Conservation (phyloP, 495 filamentous ascomycete species). For the Achaetomiella virescens region DNA sequence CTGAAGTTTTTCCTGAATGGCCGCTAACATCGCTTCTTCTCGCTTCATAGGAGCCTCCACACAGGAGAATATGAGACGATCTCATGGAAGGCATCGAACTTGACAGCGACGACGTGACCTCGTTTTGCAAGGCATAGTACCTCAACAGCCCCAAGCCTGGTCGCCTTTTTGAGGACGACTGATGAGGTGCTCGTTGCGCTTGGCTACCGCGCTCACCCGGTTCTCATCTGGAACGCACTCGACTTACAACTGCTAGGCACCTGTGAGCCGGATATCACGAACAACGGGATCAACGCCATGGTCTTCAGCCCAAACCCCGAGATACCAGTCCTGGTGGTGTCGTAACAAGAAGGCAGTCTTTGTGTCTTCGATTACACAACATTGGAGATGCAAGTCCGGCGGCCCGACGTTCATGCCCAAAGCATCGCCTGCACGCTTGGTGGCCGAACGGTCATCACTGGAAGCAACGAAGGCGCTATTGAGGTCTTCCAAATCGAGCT, state of each 20-base stretch:
- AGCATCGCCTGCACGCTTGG: slow-evolving; percentile 25
- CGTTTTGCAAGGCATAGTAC: not conserved
- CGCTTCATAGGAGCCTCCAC: slow-evolving; percentile 3
- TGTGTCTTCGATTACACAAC: slow-evolving; percentile 22
- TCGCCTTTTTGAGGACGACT: slow-evolving; percentile 7
- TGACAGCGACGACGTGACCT: not conserved
- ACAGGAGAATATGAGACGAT: slow-evolving; percentile 8
- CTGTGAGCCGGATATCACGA: not conserved
- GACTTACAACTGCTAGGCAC: slow-evolving; percentile 8
- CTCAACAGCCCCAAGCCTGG: slow-evolving; percentile 9
- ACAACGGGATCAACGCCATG: slow-evolving; percentile 20
- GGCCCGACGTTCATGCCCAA: slow-evolving; percentile 10
- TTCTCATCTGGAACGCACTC: slow-evolving; percentile 20
- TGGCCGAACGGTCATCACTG: slow-evolving; percentile 21
- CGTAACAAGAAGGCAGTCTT: slow-evolving; percentile 15
- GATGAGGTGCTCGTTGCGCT: slow-evolving; percentile 21
- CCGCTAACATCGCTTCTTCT: not conserved
- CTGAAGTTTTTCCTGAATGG: no score
- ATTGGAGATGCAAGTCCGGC: slow-evolving; percentile 2
- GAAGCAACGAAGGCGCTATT: slow-evolving; percentile 20
- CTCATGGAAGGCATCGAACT: slow-evolving; percentile 2
- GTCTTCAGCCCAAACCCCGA: slow-evolving; percentile 23
- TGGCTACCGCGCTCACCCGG: slow-evolving; percentile 20
- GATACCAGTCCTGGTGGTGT: slow-evolving; percentile 19
- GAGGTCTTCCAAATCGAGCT: slow-evolving; percentile 29